Evolutionary conservation across 176 grass and related monocot genomes (phyloP).

Genomic region (Hordeum marinum): DNA sequence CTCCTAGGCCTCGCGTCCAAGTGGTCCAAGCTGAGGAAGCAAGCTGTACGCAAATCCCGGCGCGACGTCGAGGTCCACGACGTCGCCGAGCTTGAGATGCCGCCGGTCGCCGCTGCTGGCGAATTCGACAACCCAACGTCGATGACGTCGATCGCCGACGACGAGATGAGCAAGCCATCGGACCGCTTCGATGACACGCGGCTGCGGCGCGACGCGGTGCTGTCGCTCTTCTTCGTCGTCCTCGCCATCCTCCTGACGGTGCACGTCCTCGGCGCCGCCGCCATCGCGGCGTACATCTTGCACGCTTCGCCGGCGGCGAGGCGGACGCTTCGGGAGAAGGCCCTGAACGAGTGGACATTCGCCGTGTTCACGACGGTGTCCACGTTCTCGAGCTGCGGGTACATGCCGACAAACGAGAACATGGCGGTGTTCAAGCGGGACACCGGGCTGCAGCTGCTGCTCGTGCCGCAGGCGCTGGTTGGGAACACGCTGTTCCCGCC

Average conservation of each 20-base stretch:
- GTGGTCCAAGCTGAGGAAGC: slow-evolving; percentile 21
- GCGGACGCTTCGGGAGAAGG: slow-evolving; percentile 37
- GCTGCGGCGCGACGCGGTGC: slow-evolving; percentile 25
- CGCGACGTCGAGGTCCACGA: slow-evolving; percentile 10
- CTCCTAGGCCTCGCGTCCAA: slow-evolving; percentile 31
- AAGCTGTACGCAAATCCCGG: neutral
- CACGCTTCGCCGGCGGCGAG: slow-evolving; percentile 12
- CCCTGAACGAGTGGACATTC: slow-evolving; percentile 42
- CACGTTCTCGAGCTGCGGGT: slow-evolving; percentile 63
- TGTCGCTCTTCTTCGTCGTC: slow-evolving; percentile 32
- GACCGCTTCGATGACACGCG: neutral
- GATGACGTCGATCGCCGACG: neutral
- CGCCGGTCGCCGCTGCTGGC: neutral
- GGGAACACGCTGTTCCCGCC: slow-evolving; percentile 54
- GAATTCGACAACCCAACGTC: neutral
- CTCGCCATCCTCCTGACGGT: slow-evolving; percentile 29
- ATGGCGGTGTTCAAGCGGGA: slow-evolving; percentile 48
- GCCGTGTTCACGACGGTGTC: slow-evolving; percentile 59
- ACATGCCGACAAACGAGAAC: slow-evolving; percentile 62
- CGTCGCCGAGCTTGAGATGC: neutral
- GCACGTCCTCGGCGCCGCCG: slow-evolving; percentile 25
- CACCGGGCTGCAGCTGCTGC: slow-evolving; percentile 49
- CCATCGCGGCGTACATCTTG: slow-evolving; percentile 31
- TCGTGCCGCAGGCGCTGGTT: slow-evolving; percentile 42
- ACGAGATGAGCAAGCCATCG: neutral